Evolutionary conservation across 2,329 filamentous ascomycete genomes (phyloP).

Genomic region (Fusarium buharicum): DNA sequence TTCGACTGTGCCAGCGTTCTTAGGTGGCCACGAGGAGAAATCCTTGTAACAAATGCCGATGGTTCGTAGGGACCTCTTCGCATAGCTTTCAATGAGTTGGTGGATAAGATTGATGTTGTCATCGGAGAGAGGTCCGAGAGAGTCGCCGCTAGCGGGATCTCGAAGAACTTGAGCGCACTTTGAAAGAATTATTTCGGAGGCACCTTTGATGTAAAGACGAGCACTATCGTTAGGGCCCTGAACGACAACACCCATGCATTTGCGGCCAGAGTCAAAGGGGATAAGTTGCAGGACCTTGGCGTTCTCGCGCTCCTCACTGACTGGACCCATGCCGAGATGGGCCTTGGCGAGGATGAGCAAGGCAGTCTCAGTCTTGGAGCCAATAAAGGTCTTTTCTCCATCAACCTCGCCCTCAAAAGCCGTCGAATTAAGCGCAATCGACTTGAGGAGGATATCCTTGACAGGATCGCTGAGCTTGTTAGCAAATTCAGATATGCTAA

Average conservation of each 20-base stretch:
- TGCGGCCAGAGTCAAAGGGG: conserved; percentile 79
- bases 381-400: conserved; percentile 73
- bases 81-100: conserved; percentile 79
- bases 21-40: conserved; percentile 85
- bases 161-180: conserved; percentile 64
- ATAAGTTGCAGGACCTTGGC: conserved; percentile 71
- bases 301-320: conserved; percentile 72
- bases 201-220: conserved; percentile 71
- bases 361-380: conserved; percentile 82
- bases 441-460: conserved; percentile 66
- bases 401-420: conserved; percentile 81
- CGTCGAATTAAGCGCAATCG: conserved; percentile 74
- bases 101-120: conserved; percentile 68
- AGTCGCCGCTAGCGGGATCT: conserved; percentile 59
- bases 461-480: conserved; percentile 58
- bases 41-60: conserved; percentile 87
- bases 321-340: conserved; percentile 72
- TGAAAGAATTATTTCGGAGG: conserved; percentile 70
- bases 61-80: conserved; percentile 81
- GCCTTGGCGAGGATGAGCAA: conserved; percentile 75
- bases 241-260: conserved; percentile 74
- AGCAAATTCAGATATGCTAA: conserved; percentile 59
- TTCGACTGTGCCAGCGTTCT: conserved; percentile 64
- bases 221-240: conserved; percentile 62
- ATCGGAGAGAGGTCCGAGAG: conserved; percentile 57